These are phyloP conservation scores for Coemansia nantahalensis DNA, from an alignment of 192 early-diverging fungal genomes.

Conservation along the genomic window DNA sequence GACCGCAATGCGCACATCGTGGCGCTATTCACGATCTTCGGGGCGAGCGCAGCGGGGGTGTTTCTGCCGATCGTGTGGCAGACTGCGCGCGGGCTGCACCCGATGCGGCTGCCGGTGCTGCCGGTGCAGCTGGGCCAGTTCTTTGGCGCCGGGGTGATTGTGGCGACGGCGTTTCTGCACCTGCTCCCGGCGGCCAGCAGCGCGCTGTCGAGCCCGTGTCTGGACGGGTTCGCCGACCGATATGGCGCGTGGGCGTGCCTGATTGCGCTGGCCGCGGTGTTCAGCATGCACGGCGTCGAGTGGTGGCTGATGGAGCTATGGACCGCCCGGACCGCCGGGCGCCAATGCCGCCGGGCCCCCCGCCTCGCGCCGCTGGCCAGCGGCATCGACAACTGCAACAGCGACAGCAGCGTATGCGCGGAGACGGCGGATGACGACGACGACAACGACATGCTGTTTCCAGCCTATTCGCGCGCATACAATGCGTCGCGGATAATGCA, in stretches of 20 bases:
- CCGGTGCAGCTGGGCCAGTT: constrained; percentile 53
- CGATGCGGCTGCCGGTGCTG: constrained; percentile 26
- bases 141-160: constrained; percentile 68
- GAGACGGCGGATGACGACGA: constrained; percentile 3
- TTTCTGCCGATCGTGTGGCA: constrained; percentile 51
- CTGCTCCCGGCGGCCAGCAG: constrained; percentile 61
- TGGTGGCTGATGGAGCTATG: constrained; percentile 49
- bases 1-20: constrained; percentile 52
- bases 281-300: constrained; percentile 64
- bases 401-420: not conserved
- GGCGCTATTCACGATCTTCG: constrained; percentile 57
- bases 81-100: constrained; percentile 21
- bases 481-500: constrained; percentile 17
- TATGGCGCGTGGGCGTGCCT: constrained; percentile 57
- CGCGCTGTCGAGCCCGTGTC: constrained; percentile 55
- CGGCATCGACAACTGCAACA: not conserved
- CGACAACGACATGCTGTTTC: constrained; percentile 15
- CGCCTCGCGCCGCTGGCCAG: not conserved
- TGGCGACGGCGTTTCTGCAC: constrained; percentile 73
- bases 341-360: too few relatives aligned
- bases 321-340: constrained; percentile 5
- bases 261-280: constrained; percentile 59
- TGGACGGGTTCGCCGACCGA: constrained; percentile 42
- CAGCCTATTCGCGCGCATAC: constrained; percentile 15
- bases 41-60: constrained; percentile 55